phyloP scores from a whole-genome alignment of 2,329 filamentous ascomycete genomes.

The Fusarium pseudoanthophilum region DNA sequence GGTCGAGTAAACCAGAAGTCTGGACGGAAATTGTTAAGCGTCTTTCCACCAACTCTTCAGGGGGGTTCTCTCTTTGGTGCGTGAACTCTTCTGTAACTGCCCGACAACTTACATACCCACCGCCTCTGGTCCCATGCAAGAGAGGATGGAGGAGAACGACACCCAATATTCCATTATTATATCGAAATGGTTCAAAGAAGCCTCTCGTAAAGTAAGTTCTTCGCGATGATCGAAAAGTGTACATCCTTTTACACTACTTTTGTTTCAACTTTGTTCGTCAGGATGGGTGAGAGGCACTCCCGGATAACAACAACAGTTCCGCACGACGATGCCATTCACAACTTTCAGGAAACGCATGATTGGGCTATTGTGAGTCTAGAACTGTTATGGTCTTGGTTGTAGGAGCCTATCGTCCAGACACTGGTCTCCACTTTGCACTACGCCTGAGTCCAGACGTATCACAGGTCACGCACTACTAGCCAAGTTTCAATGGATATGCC shows the following conservation, averaged over 20 bases:
- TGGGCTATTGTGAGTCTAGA: neutral
- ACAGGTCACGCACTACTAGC: conserved; percentile 6
- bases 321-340: neutral
- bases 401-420: neutral
- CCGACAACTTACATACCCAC: neutral
- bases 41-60: neutral
- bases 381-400: neutral
- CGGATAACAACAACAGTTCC: neutral
- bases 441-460: neutral
- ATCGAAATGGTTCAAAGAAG: neutral
- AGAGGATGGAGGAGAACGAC: neutral
- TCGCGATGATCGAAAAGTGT: no score
- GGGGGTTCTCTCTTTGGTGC: neutral
- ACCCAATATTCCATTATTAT: neutral
- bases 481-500: conserved; percentile 8
- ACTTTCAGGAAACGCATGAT: neutral
- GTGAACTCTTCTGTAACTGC: neutral
- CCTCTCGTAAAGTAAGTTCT: neutral
- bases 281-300: neutral
- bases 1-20: neutral
- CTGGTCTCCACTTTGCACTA: neutral
- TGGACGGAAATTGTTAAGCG: neutral
- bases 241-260: no score
- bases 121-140: neutral
- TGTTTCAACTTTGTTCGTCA: no score